Base-by-base conservation (phyloP, 1,139 yeast species). In the Protomyces inouyei region DNA sequence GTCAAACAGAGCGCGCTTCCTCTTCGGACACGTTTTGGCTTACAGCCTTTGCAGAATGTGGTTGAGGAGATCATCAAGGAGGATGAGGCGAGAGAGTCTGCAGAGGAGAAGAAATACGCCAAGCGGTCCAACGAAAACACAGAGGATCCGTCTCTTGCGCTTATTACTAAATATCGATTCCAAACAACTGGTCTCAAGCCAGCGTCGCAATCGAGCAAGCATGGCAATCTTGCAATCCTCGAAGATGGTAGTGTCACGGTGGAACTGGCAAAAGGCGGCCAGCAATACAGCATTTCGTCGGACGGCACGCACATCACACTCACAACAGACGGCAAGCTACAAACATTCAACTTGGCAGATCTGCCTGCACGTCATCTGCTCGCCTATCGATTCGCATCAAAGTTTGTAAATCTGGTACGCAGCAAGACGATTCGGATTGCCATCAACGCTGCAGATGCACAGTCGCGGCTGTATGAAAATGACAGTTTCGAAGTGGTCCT, bases 341-440 rank as follows among this genome's bases (percentile, higher is more conserved):
- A 54, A 21, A 18, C 51, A n/a, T 65, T 23, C 32, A 16, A 40
- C n/a, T 38, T 65, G 25, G 67, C 55, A 25, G 65, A 65, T 43
- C 28, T 65, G 16, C 67, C 67, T 38, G 66, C 66, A 35, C 46
- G 64, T 36, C 55, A 57, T 37, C 52, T 65, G 28, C 55, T 45
- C n/a, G 67, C 66, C 12, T 65, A 65, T 46, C 67, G 63, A 10
- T 65, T 51, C 36, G 67, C 67, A 9, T 55, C 61, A 32, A 61
- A 63, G 28, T 65, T 65, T 45, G 60, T 65, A 36, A 57, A 36
- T 32, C 43, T 65, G 45, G 59, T 64, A 18, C 56, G 65, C 16
- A 37, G 61, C 25, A 65, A 65, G 43, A 63, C 61, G 3, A 54
- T 61, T 21, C 38, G 51, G 35, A 43, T 61, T 9, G 61, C 65